Base-by-base conservation (phyloP, 139 green algal species). In the Chloropicon primus region DNA sequence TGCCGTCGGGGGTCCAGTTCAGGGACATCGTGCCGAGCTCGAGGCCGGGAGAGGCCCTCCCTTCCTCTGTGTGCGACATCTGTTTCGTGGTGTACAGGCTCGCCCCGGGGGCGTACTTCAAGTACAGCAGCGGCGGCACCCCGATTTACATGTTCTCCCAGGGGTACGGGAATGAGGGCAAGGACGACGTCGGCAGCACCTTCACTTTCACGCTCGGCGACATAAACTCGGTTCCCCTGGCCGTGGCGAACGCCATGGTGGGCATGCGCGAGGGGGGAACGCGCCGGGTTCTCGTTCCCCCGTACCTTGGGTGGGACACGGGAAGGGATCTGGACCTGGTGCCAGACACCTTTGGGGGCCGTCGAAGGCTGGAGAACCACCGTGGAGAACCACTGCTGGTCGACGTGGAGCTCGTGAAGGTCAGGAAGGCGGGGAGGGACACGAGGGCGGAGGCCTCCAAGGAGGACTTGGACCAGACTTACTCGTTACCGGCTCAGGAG, bases 21-120 rank as follows among this genome's bases (percentile, higher is more conserved):
- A 74, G 87, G 0, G 85, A 91, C 74, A 82, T 90, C 3, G 28
- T 76, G 25, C 77, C 53, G 24, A 86, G 87, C 25, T 76, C 41
- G 1, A 28, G 5, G 22, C 0, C 72, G 29, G 2, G 79, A 78
- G 29, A 81, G 79, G 2, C 41, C n/a, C 22, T 23, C 2, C 26
- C 41, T 26, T 22, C 23, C 29, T 28, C 10, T 2, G 41, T 78
- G 10, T 87, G 82, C 53, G 82, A 87, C 26, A 77, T 90, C 10
- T 25, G 73, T 21, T 93, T 91, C 82, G 85, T 82, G 5, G 87
- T 93, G 62, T 93, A 88, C 76, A 82, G 87, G 27, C 86, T 93
- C 25, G 75, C 83, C n/a, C 84, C 77, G 1, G 87, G 88, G 0
- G 88, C 83, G 2, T 91, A 93, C 76, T 91, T 89, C 82, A 91